A percentile compares a stretch with the other conserved stretches of the same genome.
Conservation (phyloP, 345 rosid genomes). For the Moricandia arvensis region DNA sequence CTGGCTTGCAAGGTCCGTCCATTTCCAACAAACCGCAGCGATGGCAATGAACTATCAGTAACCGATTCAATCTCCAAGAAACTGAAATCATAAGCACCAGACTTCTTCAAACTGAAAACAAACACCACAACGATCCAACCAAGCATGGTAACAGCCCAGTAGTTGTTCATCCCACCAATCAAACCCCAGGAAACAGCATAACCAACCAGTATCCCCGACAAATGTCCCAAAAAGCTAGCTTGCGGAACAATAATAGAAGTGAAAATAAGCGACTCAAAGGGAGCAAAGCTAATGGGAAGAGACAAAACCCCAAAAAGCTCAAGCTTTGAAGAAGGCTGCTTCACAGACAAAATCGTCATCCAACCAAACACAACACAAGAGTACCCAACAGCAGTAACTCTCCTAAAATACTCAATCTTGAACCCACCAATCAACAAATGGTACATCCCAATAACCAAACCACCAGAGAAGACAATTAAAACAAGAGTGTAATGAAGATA, state of each 20-base stretch:
- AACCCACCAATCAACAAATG: conserved; percentile 71
- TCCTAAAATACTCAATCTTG: conserved; percentile 77
- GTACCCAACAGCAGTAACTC: conserved; percentile 97
- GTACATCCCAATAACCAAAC: conserved; percentile 73
- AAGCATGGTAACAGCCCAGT: conserved; percentile 87
- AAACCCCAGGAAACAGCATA: conserved; percentile 94
- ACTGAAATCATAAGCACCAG: conserved; percentile 76
- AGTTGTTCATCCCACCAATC: conserved; percentile 92
- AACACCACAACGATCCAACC: conserved; percentile 77
- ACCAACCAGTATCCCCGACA: conserved; percentile 87
- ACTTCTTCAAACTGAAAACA: conserved; percentile 80
- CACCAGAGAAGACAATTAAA: conserved; percentile 69
- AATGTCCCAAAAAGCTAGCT: conserved; percentile 96
- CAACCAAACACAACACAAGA: conserved; percentile 98
- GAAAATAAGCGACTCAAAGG: conserved; percentile 88
- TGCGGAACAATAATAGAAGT: conserved; percentile 98
- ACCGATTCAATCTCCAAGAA: conserved; percentile 90
- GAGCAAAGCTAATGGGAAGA: conserved; percentile 95
- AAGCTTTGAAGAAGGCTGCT: conserved; percentile 93
- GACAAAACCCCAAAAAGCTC: conserved; percentile 88
- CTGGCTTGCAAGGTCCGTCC: conserved; percentile 82
- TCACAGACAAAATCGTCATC: conserved; percentile 95
- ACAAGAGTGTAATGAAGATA: conserved; percentile 92
- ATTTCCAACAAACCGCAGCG: conserved; percentile 70
- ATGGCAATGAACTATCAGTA: conserved; percentile 80